phyloP scores from a whole-genome alignment of 106 monocot species.

The Dioscorea alata region DNA sequence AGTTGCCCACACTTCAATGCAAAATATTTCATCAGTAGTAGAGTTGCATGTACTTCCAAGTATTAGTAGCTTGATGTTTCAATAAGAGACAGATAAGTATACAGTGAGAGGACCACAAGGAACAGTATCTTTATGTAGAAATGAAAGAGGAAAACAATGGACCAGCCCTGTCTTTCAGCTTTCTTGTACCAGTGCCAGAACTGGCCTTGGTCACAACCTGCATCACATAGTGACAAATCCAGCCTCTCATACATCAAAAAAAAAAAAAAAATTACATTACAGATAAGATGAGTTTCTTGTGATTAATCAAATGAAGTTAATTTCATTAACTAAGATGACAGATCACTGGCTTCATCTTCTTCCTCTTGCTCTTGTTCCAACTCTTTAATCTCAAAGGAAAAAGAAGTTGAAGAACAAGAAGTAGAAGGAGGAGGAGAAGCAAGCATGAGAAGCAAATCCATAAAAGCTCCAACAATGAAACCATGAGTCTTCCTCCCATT shows the following conservation, averaged over 20 bases:
- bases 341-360: not conserved
- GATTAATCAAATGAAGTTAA: not conserved
- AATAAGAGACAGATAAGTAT: no score
- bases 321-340: not conserved
- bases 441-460: constrained; percentile 46
- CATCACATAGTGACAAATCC: not conserved
- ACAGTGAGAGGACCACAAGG: no score
- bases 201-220: no score
- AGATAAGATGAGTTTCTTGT: not conserved
- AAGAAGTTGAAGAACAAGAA: constrained; percentile 7
- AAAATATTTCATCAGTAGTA: no score
- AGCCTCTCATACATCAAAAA: no score
- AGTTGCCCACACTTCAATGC: no score
- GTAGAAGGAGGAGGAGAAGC: constrained; percentile 6
- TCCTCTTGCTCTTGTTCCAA: not conserved
- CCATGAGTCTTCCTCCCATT: constrained; percentile 54
- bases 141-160: no score
- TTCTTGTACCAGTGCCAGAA: no score
- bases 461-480: constrained; percentile 56
- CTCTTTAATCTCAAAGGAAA: constrained; percentile 17
- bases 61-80: no score
- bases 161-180: no score
- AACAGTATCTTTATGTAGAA: no score
- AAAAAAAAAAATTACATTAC: not conserved
- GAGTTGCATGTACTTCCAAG: no score